Base-by-base conservation (phyloP, 768 basidiomycete genomes). In the Filobasidium floriforme region DNA sequence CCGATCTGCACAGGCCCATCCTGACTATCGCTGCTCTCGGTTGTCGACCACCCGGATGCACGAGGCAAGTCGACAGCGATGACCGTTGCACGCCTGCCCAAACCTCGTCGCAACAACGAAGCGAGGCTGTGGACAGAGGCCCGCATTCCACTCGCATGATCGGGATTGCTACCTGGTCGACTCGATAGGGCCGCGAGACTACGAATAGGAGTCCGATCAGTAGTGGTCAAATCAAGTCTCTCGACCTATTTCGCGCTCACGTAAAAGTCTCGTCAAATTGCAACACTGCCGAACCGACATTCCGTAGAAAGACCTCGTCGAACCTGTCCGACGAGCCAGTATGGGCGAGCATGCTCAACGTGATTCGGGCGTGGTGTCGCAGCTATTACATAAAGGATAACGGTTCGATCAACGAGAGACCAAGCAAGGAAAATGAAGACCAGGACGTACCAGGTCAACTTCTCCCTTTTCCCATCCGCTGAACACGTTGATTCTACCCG, bases 401-500 rank as follows among this genome's bases (percentile, higher is more conserved):
- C 60, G 32, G 24, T 60, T 89, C 81, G 40, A 19, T 32, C 19
- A 6, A 26, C 43, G 19, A 19, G 43, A 18, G 46, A 22, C 2
- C 12, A 49, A 5, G 18, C 3, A 49, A 11, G 49, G 22, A 14
- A 71, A 37, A 65, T 14, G 1, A 10, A 9, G 32, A 37, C 32
- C 3, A 3, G 1, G 29, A 55, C 83, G 72, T 75, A 92, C 89
- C 78, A 94, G 79, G 60, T 89, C 84, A 0, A 98, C 81, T 1
- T 90, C 92, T 1, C 88, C 84, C 15, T 85, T 70, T 22, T 92
- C 89, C 37, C 93, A 84, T 10, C 84, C 86, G 0, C 86, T 84
- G 24, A 94, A 78, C 11, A 93, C 73, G 74, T 99, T 98, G 57
- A 88, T 81, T 9, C 82, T 82, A 0, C 90, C 89, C 0, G 86